Conservation (phyloP, 2,329 filamentous ascomycete species). For the Ophiostoma piceae region DNA sequence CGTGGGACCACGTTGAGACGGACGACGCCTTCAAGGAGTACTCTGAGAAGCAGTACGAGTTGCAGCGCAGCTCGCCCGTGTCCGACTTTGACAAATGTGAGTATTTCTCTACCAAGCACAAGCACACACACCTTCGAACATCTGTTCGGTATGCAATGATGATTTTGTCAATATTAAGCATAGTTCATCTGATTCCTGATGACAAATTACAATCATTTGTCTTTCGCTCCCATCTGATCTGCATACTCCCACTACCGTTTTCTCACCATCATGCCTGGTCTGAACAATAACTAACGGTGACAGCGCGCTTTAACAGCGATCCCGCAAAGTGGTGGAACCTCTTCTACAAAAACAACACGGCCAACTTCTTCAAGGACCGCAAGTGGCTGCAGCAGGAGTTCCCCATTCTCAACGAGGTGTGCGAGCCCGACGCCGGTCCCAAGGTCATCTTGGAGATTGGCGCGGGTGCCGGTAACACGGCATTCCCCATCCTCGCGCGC, state of each 20-base stretch:
- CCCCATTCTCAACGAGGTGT: conserved; percentile 74
- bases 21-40: conserved; percentile 84
- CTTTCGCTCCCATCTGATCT: conserved; percentile 71
- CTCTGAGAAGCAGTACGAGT: conserved; percentile 74
- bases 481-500: conserved; percentile 79
- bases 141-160: conserved; percentile 36
- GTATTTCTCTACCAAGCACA: neutral
- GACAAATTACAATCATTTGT: conserved; percentile 54
- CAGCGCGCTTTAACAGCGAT: conserved; percentile 77
- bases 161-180: conserved; percentile 53
- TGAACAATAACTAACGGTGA: conserved; percentile 23
- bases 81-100: conserved; percentile 86
- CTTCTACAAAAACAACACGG: conserved; percentile 96
- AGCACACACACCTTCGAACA: neutral
- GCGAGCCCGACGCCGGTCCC: conserved; percentile 61
- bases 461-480: conserved; percentile 92
- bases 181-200: conserved; percentile 69
- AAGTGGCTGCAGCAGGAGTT: conserved; percentile 98
- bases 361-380: conserved; percentile 97
- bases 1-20: conserved; percentile 96
- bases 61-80: conserved; percentile 80
- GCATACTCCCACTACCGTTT: conserved; percentile 22
- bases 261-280: conserved; percentile 10
- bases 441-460: conserved; percentile 81
- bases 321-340: conserved; percentile 97